Percentiles rank a stretch among this genome's conserved stretches.
phyloP scores from a whole-genome alignment of 352 stramenopile species.

The Elongisporangium undulatum region DNA sequence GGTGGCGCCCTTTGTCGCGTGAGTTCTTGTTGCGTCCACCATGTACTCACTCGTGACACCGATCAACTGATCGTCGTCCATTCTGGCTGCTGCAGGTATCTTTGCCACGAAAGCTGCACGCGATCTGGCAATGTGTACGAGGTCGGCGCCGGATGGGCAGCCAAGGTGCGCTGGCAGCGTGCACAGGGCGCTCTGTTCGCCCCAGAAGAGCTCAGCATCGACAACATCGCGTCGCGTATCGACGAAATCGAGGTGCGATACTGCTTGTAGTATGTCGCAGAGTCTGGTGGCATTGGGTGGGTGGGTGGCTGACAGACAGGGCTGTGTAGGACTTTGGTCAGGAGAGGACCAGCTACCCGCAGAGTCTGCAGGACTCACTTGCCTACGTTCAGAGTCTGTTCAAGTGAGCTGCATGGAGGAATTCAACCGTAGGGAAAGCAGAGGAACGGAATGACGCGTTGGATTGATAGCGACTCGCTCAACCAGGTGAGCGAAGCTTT shows the following conservation, averaged over 20 bases:
- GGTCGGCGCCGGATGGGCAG: slow-evolving; percentile 76
- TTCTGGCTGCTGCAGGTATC: slow-evolving; percentile 28
- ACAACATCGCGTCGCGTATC: slow-evolving; percentile 42
- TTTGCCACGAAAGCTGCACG: slow-evolving; percentile 78
- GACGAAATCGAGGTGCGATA: slow-evolving; percentile 48
- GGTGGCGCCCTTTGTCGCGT: slow-evolving; percentile 79
- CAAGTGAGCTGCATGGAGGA: slow-evolving; percentile 17
- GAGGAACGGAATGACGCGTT: background rate
- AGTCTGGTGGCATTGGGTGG: no score
- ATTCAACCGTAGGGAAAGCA: background rate
- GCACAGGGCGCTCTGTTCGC: slow-evolving; percentile 53
- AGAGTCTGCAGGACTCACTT: slow-evolving; percentile 59
- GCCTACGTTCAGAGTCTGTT: slow-evolving; percentile 32
- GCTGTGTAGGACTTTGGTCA: slow-evolving; percentile 46
- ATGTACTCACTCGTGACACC: background rate
- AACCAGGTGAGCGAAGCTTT: background rate
- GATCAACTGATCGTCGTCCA: background rate
- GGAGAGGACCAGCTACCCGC: slow-evolving; percentile 49
- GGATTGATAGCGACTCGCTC: background rate
- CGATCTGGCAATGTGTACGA: slow-evolving; percentile 77
- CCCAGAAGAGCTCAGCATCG: slow-evolving; percentile 36
- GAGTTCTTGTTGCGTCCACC: slow-evolving; percentile 24
- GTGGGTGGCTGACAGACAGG: background rate
- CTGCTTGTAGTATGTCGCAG: background rate
- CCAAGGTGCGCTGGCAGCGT: slow-evolving; percentile 74